A percentile compares a stretch with the other conserved stretches of the same genome.
Conservation (phyloP, 345 rosid genomes). For the Eucalyptus sp. region DNA sequence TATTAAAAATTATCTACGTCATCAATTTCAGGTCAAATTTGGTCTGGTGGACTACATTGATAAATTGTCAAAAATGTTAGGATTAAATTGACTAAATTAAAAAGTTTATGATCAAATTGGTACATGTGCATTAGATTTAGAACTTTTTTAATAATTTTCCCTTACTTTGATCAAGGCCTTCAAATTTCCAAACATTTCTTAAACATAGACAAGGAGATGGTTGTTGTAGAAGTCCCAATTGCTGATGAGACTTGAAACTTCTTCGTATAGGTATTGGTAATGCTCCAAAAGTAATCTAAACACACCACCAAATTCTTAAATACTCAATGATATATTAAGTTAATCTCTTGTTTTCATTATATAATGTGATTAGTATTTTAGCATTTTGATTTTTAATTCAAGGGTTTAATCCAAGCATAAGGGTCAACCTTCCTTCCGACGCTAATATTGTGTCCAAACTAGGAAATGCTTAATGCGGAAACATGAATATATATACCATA, state of each 20-base stretch:
- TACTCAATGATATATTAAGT: neutral
- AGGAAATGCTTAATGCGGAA: neutral
- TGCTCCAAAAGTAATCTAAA: neutral
- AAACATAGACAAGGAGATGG: neutral
- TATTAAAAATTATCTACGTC: too few species aligned
- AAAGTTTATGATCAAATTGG: too few species aligned
- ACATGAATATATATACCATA: neutral
- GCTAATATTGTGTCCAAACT: neutral
- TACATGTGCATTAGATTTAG: neutral
- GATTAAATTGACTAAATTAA: too few species aligned
- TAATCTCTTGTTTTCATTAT: neutral
- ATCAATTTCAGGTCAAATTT: neutral
- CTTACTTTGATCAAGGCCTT: neutral
- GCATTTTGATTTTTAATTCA: neutral
- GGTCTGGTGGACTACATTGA: neutral
- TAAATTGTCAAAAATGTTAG: too few species aligned
- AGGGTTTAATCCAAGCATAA: neutral
- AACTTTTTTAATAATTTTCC: too few species aligned
- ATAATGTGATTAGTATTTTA: neutral
- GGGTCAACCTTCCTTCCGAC: neutral
- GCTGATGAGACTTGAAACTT: neutral
- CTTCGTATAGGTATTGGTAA: neutral
- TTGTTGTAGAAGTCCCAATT: neutral
- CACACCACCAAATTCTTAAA: neutral
- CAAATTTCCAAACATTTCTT: neutral